These are phyloP conservation scores for Suillus subluteus DNA, from an alignment of 768 basidiomycete genomes.

Conservation along the genomic window DNA sequence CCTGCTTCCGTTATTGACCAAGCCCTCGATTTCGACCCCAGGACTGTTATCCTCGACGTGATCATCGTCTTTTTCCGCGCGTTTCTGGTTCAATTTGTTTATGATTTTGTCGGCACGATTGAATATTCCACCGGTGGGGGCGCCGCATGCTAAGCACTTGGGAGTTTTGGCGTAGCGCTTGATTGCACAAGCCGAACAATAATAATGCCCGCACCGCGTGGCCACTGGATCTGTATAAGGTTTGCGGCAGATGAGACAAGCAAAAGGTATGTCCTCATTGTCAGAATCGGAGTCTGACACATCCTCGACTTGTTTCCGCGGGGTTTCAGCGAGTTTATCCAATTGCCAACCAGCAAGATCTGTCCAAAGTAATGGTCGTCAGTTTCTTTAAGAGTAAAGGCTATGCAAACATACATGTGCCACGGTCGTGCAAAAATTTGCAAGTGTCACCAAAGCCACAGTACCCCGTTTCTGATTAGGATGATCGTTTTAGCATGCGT, in stretches of 20 bases:
- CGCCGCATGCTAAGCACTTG: conserved; percentile 93
- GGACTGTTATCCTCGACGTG: conserved; percentile 49
- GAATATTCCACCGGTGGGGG: conserved; percentile 94
- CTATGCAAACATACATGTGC: conserved; percentile 69
- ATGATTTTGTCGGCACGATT: conserved; percentile 94
- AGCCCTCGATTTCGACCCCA: conserved; percentile 68
- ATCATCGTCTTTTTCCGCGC: conserved; percentile 55
- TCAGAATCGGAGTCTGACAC: conserved; percentile 71
- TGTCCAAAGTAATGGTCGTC: conserved; percentile 33
- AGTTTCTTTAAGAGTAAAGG: conserved; percentile 13
- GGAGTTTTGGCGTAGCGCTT: conserved; percentile 93
- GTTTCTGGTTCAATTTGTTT: conserved; percentile 79
- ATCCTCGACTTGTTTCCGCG: conserved; percentile 63
- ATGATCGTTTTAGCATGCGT: conserved; percentile 13
- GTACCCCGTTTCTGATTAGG: conserved; percentile 85
- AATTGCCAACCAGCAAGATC: conserved; percentile 99
- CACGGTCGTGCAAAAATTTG: conserved; percentile 98
- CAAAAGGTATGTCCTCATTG: conserved; percentile 93
- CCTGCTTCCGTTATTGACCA: conserved; percentile 34
- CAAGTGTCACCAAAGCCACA: conserved; percentile 99
- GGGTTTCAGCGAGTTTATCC: conserved; percentile 85
- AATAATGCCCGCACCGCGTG: conserved; percentile 96
- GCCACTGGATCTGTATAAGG: conserved; percentile 94
- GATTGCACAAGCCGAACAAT: conserved; percentile 93
- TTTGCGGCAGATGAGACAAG: conserved; percentile 96